Conservation (phyloP, 129 eudicot genomes). For the Kitagawia praeruptora region DNA sequence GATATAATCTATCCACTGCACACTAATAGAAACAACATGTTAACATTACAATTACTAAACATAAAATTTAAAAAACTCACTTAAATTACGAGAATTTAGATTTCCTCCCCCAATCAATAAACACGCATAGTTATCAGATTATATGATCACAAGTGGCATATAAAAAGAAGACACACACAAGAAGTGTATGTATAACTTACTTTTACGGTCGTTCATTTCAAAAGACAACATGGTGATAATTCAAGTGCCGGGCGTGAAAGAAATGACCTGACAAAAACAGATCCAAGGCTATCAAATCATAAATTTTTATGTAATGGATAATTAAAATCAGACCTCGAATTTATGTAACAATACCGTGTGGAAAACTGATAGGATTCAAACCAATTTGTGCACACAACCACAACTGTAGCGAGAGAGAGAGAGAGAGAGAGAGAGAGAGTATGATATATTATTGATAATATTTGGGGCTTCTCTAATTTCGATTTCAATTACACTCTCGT, state of each 20-base stretch:
- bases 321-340: background rate
- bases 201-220: conserved; percentile 53
- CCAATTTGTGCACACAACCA: background rate
- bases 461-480: no score
- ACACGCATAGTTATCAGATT: background rate
- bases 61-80: background rate
- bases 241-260: background rate
- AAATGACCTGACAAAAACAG: background rate
- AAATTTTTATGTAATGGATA: no score
- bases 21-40: background rate
- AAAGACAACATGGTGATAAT: conserved; percentile 20
- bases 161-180: background rate
- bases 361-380: background rate
- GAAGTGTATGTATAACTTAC: conserved; percentile 6
- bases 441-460: no score
- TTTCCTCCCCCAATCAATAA: no score
- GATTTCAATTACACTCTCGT: no score
- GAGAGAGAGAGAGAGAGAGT: background rate
- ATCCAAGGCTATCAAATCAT: background rate
- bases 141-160: background rate
- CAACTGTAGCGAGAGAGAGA: background rate
- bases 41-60: background rate
- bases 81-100: no score
- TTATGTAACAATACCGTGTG: background rate
- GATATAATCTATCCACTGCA: background rate